These are phyloP conservation scores for Podosphaera xanthii DNA, from an alignment of 2,329 filamentous ascomycete species.

Conservation along the genomic window DNA sequence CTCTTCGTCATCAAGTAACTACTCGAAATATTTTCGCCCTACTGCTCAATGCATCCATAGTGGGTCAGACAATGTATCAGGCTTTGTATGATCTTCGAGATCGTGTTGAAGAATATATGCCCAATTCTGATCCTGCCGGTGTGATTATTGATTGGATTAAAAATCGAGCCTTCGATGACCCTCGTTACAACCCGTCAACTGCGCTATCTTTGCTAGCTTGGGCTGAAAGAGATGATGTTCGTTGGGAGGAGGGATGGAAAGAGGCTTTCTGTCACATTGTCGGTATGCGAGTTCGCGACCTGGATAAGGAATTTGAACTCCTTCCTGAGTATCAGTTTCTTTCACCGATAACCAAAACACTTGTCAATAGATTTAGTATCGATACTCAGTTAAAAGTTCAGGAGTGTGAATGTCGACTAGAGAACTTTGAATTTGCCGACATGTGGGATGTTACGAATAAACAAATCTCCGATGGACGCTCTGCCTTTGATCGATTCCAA, in stretches of 20 bases:
- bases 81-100: slow-evolving; percentile 38
- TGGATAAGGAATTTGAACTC: slow-evolving; percentile 21
- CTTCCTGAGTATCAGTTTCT: slow-evolving; percentile 33
- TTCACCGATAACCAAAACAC: slow-evolving; percentile 36
- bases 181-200: slow-evolving; percentile 33
- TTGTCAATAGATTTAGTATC: slow-evolving; percentile 37
- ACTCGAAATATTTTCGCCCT: slow-evolving; percentile 48
- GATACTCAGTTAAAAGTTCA: slow-evolving; percentile 39
- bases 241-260: slow-evolving; percentile 42
- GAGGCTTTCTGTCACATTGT: slow-evolving; percentile 44
- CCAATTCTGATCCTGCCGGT: slow-evolving; percentile 30
- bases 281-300: slow-evolving; percentile 28
- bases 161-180: slow-evolving; percentile 37
- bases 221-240: slow-evolving; percentile 35
- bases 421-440: slow-evolving; percentile 34
- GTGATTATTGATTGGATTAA: slow-evolving; percentile 38
- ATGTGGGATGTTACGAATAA: slow-evolving; percentile 27
- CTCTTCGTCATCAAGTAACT: slow-evolving; percentile 36
- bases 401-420: slow-evolving; percentile 36
- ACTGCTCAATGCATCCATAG: slow-evolving; percentile 38
- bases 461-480: slow-evolving; percentile 8
- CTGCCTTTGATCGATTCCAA: slow-evolving; percentile 34
- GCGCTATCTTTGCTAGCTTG: slow-evolving; percentile 41
- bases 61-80: slow-evolving; percentile 39
- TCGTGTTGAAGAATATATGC: slow-evolving; percentile 35